phyloP scores from a whole-genome alignment of 306 rosid genomes.

The Alnus glutinosa region DNA sequence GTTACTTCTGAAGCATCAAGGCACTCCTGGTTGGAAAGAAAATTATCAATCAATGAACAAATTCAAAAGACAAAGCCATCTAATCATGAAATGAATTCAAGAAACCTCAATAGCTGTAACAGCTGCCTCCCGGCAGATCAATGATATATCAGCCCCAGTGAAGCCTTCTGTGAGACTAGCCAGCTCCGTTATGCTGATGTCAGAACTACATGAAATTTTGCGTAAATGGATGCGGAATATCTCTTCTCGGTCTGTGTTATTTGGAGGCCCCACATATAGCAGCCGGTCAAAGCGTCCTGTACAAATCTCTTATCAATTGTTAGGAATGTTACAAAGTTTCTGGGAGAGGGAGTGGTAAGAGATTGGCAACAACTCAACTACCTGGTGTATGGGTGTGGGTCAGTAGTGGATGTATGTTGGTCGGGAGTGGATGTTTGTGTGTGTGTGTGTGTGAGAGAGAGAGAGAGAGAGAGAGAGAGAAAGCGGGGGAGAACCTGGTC shows the following conservation, averaged over 20 bases:
- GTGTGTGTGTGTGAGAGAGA: neutral
- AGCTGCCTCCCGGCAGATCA: constrained; percentile 84
- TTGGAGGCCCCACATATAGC: constrained; percentile 90
- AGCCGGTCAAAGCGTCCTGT: constrained; percentile 91
- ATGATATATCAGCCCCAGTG: constrained; percentile 89
- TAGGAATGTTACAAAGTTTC: constrained; percentile 15
- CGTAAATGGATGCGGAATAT: constrained; percentile 76
- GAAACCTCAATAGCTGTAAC: constrained; percentile 82
- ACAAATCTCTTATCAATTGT: constrained; percentile 16
- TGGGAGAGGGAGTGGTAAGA: neutral
- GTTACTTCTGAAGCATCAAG: constrained; percentile 61
- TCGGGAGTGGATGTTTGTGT: neutral
- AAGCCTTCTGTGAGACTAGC: constrained; percentile 65
- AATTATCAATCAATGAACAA: constrained; percentile 16
- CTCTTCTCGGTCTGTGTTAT: constrained; percentile 73
- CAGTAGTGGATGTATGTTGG: too few species aligned
- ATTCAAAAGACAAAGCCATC: constrained; percentile 12
- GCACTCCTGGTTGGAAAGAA: constrained; percentile 56
- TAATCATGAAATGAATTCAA: constrained; percentile 13
- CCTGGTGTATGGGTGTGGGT: neutral
- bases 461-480: constrained; percentile 8
- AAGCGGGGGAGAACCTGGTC: constrained; percentile 62
- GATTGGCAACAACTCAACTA: constrained; percentile 1
- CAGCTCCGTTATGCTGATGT: constrained; percentile 58
- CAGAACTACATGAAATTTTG: constrained; percentile 67